Evolutionary conservation across 2,329 filamentous ascomycete genomes (phyloP).

Genomic region (Dactylellina drechsleri): DNA sequence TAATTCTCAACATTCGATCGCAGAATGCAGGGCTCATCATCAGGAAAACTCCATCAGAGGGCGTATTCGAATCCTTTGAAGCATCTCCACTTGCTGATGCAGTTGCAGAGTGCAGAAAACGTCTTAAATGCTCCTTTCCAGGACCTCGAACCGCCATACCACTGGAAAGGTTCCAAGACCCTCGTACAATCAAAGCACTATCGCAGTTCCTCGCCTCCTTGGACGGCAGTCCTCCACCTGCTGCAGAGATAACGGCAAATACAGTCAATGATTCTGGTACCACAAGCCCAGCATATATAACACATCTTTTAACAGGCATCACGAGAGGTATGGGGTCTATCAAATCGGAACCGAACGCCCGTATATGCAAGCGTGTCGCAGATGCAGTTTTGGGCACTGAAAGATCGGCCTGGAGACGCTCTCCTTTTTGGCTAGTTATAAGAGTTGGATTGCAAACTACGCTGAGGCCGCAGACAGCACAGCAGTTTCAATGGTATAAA

Average conservation of each 20-base stretch:
- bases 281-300: conserved; percentile 65
- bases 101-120: conserved; percentile 61
- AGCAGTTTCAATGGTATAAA: conserved; percentile 18
- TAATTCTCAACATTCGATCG: conserved; percentile 63
- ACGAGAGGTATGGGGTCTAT: conserved; percentile 62
- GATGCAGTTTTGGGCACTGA: conserved; percentile 67
- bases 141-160: conserved; percentile 61
- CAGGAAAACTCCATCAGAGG: conserved; percentile 57
- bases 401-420: conserved; percentile 64
- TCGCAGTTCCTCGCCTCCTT: conserved; percentile 53
- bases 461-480: conserved; percentile 46
- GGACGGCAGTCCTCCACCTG: conserved; percentile 53
- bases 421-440: conserved; percentile 68
- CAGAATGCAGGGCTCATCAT: conserved; percentile 66
- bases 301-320: conserved; percentile 65
- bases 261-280: conserved; percentile 32
- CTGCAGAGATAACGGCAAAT: conserved; percentile 60
- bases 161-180: conserved; percentile 55
- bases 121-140: conserved; percentile 65
- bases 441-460: conserved; percentile 66
- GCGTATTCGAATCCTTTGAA: conserved; percentile 65
- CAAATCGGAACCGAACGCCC: conserved; percentile 30
- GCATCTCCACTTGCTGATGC: conserved; percentile 62
- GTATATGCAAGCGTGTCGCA: conserved; percentile 67
- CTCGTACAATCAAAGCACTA: conserved; percentile 54